Evolutionary conservation across 441 rosid genomes (phyloP), one percentile per base, ranked within the genome.

Genomic region (Viola pubescens): DNA sequence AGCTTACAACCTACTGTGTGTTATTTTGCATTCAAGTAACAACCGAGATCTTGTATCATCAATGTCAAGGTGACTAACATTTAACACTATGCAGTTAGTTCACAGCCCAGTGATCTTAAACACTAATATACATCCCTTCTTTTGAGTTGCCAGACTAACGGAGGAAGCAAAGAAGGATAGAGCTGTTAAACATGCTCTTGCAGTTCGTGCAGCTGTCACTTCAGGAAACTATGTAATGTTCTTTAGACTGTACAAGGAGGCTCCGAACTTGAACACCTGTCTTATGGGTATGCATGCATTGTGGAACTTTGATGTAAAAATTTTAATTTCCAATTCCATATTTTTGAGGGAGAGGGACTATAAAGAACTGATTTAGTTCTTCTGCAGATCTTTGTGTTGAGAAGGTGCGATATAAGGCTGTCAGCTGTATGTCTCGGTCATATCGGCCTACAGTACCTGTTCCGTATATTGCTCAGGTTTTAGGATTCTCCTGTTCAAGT

Each of bases 171-270:
- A 85, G 75, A 70, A 80, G 70, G 85, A 88, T 65, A 64, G 73
- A 74, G 95, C 91, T 62, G 92, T 94, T 60, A 85, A 81, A 77
- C 99, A 94, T 81, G 99, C 99, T 48, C 94, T 94, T 62, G 85
- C 88, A 55, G 98, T 94, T 76, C 91, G 97, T 68, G 82, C 87
- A 64, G 95, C 99, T 42, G 99, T 94, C 49, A 81, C 97, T 37
- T 91, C 90, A 12, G 99, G 95, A 77, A 94, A 94, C 73, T 94
- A 91, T 60, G 85, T 90, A 61, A 62, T 64, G 81, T 94, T 94
- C 75, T 94, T 94, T 75, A 84, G 85, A 69, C 83, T 94, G 46
- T 85, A 88, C 81, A 87, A 81, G 76, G 77, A 73, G 5, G 97
- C 97, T 6, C 99, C 99, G 48, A 91, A 94, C 79, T 76, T 94